Evolutionary conservation across 208 protist species (phyloP).

Genomic region (Trypanosoma lewisi): DNA sequence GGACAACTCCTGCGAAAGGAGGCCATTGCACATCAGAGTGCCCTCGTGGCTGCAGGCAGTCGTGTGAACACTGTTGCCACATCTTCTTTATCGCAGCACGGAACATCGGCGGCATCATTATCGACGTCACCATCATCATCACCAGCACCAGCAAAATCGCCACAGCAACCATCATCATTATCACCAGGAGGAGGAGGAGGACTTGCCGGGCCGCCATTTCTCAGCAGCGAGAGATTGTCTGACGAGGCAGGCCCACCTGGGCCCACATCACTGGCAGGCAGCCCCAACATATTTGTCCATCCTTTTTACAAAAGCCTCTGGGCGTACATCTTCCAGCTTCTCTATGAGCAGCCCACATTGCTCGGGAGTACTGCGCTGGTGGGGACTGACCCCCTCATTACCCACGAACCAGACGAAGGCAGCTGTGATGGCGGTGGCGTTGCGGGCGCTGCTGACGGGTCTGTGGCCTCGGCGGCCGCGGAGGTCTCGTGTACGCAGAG

Average conservation of each 20-base stretch:
- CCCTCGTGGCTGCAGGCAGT: constrained; percentile 47
- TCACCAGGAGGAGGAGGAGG: no score
- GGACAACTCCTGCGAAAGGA: constrained; percentile 73
- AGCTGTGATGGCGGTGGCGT: neutral
- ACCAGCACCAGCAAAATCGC: neutral
- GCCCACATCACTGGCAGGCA: neutral
- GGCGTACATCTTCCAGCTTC: constrained; percentile 40
- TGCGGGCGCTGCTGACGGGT: neutral
- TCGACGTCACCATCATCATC: neutral
- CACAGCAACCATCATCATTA: neutral
- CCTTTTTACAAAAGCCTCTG: constrained; percentile 73
- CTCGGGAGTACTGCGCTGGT: constrained; percentile 9
- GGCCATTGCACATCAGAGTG: constrained; percentile 58
- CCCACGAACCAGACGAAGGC: neutral
- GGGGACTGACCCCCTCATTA: neutral
- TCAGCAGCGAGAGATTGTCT: constrained; percentile 26
- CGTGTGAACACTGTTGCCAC: constrained; percentile 58
- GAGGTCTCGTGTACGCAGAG: neutral
- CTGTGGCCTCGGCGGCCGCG: neutral
- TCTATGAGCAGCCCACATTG: constrained; percentile 22
- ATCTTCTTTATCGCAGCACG: constrained; percentile 2
- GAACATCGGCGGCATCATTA: neutral
- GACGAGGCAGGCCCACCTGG: constrained; percentile 23
- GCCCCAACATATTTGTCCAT: constrained; percentile 42
- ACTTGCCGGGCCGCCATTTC: no score